These are phyloP conservation scores for Magnaporthiopsis poae DNA, from an alignment of 2,329 filamentous ascomycete genomes.

Conservation along the genomic window DNA sequence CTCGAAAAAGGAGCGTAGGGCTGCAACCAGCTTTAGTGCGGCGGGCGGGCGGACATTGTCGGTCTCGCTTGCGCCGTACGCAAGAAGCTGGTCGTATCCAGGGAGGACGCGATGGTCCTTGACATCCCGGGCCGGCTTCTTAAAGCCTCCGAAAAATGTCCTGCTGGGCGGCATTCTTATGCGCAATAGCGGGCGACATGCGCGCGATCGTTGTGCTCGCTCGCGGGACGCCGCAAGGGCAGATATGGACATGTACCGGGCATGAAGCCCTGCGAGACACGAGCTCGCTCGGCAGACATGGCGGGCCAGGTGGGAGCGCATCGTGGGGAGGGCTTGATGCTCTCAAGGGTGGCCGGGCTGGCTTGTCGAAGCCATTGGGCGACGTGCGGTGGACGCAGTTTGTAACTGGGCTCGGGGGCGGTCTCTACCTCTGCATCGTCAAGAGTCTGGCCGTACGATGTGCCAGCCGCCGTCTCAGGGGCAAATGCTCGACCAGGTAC, in stretches of 20 bases:
- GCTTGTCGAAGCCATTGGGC: constrained; percentile 6
- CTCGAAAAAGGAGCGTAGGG: constrained; percentile 55
- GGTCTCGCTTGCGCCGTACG: constrained; percentile 53
- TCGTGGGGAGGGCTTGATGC: constrained; percentile 20
- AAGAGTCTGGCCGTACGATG: background rate
- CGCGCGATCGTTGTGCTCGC: background rate
- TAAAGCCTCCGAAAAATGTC: constrained; percentile 53
- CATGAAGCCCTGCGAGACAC: constrained; percentile 26
- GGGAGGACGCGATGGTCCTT: constrained; percentile 56
- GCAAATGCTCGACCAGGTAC: background rate
- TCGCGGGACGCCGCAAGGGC: constrained; percentile 7
- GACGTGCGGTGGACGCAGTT: background rate
- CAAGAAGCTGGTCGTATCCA: constrained; percentile 62
- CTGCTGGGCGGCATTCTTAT: constrained; percentile 26
- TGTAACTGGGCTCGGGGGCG: background rate
- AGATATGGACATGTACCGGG: constrained; percentile 10
- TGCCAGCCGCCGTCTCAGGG: background rate
- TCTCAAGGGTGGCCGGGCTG: background rate
- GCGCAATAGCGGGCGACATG: background rate
- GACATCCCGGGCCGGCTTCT: constrained; percentile 47
- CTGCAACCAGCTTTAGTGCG: constrained; percentile 51
- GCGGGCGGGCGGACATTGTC: constrained; percentile 57
- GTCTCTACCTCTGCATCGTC: background rate
- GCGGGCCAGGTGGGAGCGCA: constrained; percentile 52
- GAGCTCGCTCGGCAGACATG: constrained; percentile 46